Evolutionary conservation across 495 filamentous ascomycete species (phyloP), one percentile per base, ranked within the genome.

Genomic region (Aspergillus indologenus): DNA sequence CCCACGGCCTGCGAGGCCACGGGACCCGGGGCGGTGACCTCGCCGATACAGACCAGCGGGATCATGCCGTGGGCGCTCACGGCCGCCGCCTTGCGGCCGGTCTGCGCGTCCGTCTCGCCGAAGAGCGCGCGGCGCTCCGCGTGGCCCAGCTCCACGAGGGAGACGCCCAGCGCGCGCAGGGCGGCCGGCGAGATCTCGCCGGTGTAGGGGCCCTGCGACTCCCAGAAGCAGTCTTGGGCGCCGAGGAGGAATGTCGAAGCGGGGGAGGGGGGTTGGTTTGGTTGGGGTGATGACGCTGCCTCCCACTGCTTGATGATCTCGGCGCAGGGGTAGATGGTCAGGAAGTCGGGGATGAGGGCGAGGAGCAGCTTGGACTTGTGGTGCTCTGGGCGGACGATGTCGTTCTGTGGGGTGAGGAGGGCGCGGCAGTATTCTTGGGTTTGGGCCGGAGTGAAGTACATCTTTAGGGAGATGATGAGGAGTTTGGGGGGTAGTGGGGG

Each of bases 11-110:
- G 68, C 0, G 79, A 79, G 8, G 77, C 76, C 19, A 84, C 68
- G 19, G 67, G 55, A n/a, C 81, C 78, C 0, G 76, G 75, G 0
- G 72, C 63, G 6, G 71, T 77, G 4, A 79, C 47, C 74, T 96
- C 90, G 5, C 91, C 91, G 5, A 94, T 82, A 70, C 91, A 96
- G 11, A 94, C 80, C 3, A 96, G 77, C 12, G 91, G 90, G 0
- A 88, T 76, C 79, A 96, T 81, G 2, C 86, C 84, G 56, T 90
- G 86, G 5, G 81, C 68, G 14, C 78, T 81, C 4, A 81, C 85
- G 0, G 88, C 90, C 0, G 73, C 76, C 0, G 87, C 88, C 70
- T 95, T 96, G 51, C 70, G 76, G 9, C 80, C 82, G 0, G 87
- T 80, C 24, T 78, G 71, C 5, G 63, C 78, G 64, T 92, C 86